Evolutionary conservation across 805 yeast species (phyloP), one percentile per base, ranked within the genome.

Genomic region (Candida ascalaphidarum): DNA sequence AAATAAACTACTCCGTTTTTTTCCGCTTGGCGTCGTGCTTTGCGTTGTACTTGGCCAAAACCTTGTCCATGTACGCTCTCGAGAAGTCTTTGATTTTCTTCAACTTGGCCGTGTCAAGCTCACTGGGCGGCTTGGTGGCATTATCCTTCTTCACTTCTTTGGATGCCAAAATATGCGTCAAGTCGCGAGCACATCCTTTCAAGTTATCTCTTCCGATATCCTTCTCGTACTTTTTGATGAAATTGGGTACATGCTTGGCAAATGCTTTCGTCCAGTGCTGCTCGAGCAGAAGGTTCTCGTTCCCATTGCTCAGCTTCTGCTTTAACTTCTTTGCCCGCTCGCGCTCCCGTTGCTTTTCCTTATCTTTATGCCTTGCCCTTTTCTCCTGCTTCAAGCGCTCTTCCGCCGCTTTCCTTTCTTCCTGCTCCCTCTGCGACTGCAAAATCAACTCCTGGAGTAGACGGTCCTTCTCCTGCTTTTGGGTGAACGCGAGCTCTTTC

Each of bases 171-270:
- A 62, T 55, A 37, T 75, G 70, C 4, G 79, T 85, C 32, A 89
- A 74, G 27, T 86, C 95, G 35, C 74, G 71, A 3, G 95, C 83
- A 53, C 86, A 80, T 21, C 68, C 68, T 54, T 88, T 89, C 28
- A 84, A 46, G 31, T 74, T 66, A 4, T 81, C 94, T 33, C 74
- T 76, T 4, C 85, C 86, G 14, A 89, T 61, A 30, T 74, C 77
- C 3, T 61, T 48, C 38, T 74, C 79, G 50, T 80, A 74, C 39
- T 71, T 73, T 38, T 76, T 75, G 30, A 88, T 63, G 45, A 81
- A 52, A 43, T 86, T 85, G 7, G 96, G 96, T 8, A 89, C 81
- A 40, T 73, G 63, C 11, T 65, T 55, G 2, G 96, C 96, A 48
- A 89, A 74, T 18, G 61, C 39, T 22, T 46, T 49, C 5, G 55